phyloP scores from a whole-genome alignment of 2,329 filamentous ascomycete species.

The Septoria petroselini region DNA sequence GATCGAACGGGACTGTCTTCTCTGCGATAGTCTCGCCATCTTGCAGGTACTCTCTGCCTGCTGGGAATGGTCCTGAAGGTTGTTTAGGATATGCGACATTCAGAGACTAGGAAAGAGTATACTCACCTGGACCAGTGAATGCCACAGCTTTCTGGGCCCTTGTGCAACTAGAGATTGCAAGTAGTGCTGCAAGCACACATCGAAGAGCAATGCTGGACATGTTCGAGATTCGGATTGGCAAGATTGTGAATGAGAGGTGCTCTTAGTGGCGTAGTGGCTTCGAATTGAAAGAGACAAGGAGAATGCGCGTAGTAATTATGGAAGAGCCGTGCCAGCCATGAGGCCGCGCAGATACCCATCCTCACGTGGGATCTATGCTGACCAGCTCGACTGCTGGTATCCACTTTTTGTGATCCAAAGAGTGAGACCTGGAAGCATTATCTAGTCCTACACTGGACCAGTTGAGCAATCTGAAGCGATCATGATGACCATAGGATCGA shows the following conservation, averaged over 20 bases:
- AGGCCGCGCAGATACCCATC: too few relatives aligned
- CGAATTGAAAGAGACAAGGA: too few relatives aligned
- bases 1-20: constrained; percentile 15
- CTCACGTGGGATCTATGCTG: too few relatives aligned
- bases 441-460: too few relatives aligned
- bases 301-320: too few relatives aligned
- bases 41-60: constrained; percentile 1
- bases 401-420: too few relatives aligned
- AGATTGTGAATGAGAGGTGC: neutral
- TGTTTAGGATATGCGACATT: neutral
- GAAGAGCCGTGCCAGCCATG: too few relatives aligned
- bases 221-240: neutral
- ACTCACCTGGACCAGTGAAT: constrained; percentile 2
- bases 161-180: neutral
- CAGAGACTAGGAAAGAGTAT: too few relatives aligned
- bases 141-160: constrained; percentile 3
- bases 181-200: neutral
- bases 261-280: neutral
- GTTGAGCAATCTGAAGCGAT: too few relatives aligned
- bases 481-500: too few relatives aligned
- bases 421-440: too few relatives aligned
- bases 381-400: too few relatives aligned
- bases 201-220: neutral
- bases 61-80: neutral
- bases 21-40: constrained; percentile 2